Base-by-base conservation (phyloP, 75 land plant genomes). In the Ceratopteris richardii region DNA sequence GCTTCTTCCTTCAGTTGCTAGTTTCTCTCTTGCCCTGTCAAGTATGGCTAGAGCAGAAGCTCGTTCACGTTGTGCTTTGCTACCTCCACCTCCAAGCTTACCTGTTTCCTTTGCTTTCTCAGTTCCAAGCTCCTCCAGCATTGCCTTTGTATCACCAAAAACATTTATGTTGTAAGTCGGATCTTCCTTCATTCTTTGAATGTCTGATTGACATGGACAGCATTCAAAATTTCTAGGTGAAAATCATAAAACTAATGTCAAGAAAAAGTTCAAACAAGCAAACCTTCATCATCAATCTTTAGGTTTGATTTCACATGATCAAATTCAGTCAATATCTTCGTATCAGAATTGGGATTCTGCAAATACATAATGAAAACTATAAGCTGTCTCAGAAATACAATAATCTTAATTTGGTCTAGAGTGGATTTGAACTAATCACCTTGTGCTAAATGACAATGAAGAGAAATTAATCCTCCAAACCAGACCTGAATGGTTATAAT, bases 271-370 rank as follows among this genome's bases (percentile, higher is more conserved):
- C 19, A 25, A 14, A 66, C 25, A 14, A 5, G 21, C 61, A 63
- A 7, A 89, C 95, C 95, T 88, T 88, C 97, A 77, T 85, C 83
- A 31, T 92, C 97, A 61, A 92, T 25, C 52, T 77, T 80, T 37
- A 88, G 19, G 18, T 80, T 72, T 14, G 85, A 70, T 54, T 88
- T 84, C 1, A 92, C 89, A 69, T 92, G 97, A 68, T 92, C 97
- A 76, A 92, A 92, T 31, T 88, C 90, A 33, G 70, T 29, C 22
- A 88, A 82, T 36, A 76, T 89, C 64, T 85, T 92, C 56, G 66
- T 79, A 62, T 92, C 97, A 59, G 67, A 75, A 80, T 88, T 85
- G 25, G 97, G 97, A 76, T 92, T 84, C 97, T 92, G 77, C 55
- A 51, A 51, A n/a, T n/a, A n/a, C n/a, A n/a, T n/a, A n/a, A n/a